These are phyloP conservation scores for Pholiota microspora DNA, from an alignment of 768 basidiomycete genomes.

Conservation along the genomic window DNA sequence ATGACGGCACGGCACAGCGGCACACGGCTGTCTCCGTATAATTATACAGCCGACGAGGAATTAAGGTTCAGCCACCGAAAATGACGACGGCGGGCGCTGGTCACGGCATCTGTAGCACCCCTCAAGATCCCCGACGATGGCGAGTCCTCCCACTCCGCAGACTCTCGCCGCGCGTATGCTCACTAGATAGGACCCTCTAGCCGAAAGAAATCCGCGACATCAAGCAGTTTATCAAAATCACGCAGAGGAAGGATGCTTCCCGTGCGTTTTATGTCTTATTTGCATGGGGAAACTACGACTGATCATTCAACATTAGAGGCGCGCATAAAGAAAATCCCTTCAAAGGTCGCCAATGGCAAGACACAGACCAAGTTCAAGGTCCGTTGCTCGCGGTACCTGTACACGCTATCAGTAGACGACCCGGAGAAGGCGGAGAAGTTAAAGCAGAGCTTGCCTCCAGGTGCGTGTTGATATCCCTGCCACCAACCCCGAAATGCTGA, in stretches of 20 bases:
- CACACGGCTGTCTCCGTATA: constrained; percentile 4
- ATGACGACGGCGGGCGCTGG: background rate
- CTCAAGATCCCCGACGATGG: constrained; percentile 42
- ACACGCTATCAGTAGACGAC: constrained; percentile 96
- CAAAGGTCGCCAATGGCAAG: constrained; percentile 68
- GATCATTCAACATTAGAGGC: constrained; percentile 64
- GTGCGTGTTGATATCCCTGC: constrained; percentile 44
- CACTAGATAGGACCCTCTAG: constrained; percentile 38
- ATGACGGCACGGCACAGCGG: background rate
- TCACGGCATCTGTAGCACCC: constrained; percentile 11
- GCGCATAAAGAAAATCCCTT: constrained; percentile 93
- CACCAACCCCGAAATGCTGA: background rate
- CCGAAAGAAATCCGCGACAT: constrained; percentile 98
- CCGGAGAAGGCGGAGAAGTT: constrained; percentile 99
- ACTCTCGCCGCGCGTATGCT: background rate
- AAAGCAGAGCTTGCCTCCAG: constrained; percentile 91
- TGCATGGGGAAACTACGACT: background rate
- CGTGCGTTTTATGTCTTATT: constrained; percentile 53
- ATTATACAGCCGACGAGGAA: constrained; percentile 4
- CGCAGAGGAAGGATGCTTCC: constrained; percentile 94
- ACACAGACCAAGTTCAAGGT: constrained; percentile 97
- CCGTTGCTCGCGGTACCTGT: constrained; percentile 92
- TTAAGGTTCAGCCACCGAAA: constrained; percentile 14
- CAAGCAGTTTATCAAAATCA: constrained; percentile 97
- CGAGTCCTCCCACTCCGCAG: constrained; percentile 21